Evolutionary conservation across 2,329 filamentous ascomycete genomes (phyloP), one percentile per base, ranked within the genome.

Genomic region (Gremmenia infestans): DNA sequence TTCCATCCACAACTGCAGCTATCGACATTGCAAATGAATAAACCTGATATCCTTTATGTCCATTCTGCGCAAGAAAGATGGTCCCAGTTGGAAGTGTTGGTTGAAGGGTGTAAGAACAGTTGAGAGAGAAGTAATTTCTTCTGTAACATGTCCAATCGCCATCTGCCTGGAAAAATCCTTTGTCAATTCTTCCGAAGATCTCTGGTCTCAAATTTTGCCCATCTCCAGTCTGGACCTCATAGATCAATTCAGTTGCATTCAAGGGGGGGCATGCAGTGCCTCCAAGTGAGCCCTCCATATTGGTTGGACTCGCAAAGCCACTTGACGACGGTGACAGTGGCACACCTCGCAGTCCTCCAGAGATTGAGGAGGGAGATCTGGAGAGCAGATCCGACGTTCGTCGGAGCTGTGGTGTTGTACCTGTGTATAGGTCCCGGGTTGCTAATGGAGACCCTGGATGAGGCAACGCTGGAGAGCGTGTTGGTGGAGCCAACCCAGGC

Each of bases 91-190:
- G 64, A 63, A 73, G 52, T 70, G 68, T 50, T 72, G 74, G 76
- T 72, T 80, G 23, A 17, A 89, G 74, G 8, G 77, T 78, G 67
- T 83, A 89, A 2, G 80, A 83, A 64, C 84, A 86, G 36, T 79
- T 81, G 4, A 89, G 79, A 0, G 83, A 80, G 65, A 89, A 88
- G 70, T 89, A 89, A 65, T 89, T 89, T 52, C 86, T 77, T 43
- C 86, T 78, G 67, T 89, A 89, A 72, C 86, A 89, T 2, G 86
- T 89, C 86, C 86, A 89, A 61, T 86, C 85, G 7, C 77, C 74
- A 58, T 88, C 86, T 2, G 74, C 75, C 51, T 78, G 74, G 66
- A 89, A 88, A 70, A 89, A 88, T 0, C 86, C 86, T 63, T 88
- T 88, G 58, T 87, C 85, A 51, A 89, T 85, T 65, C 82, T 85